Evolutionary conservation across 2,329 filamentous ascomycete species (phyloP).

Genomic region (Myriosclerotinia duriaeana): DNA sequence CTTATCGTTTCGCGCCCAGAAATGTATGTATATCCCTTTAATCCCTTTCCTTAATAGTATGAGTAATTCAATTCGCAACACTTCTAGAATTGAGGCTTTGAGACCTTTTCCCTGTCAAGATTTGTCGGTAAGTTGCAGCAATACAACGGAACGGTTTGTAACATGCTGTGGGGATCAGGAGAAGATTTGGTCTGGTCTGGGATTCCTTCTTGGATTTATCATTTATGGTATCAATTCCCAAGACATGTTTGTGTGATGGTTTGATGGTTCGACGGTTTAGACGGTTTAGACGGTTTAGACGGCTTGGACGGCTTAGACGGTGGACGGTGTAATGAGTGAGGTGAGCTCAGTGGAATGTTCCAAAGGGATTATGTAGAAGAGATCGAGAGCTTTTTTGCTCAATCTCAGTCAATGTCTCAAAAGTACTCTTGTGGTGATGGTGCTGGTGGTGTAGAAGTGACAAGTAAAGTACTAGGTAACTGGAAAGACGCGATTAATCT

Average conservation of each 20-base stretch:
- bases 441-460: too few relatives aligned
- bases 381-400: not conserved
- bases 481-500: too few relatives aligned
- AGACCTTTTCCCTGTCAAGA: conserved; percentile 26
- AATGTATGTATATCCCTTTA: conserved; percentile 5
- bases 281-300: too few relatives aligned
- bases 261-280: not conserved
- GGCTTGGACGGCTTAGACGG: not conserved
- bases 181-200: not conserved
- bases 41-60: conserved; percentile 3
- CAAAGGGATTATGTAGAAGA: not conserved
- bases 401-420: not conserved
- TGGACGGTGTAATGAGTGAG: too few relatives aligned
- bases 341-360: too few relatives aligned
- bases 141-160: conserved; percentile 14
- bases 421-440: too few relatives aligned
- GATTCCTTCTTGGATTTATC: conserved; percentile 5
- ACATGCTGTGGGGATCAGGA: conserved; percentile 28
- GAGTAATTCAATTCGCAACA: conserved; percentile 1
- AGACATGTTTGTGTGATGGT: not conserved
- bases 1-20: conserved; percentile 1
- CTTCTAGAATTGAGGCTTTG: conserved; percentile 11
- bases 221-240: not conserved
- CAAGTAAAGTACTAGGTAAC: too few relatives aligned
- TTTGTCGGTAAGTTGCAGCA: conserved; percentile 30